Base-by-base conservation (phyloP, 176 grass and related monocot genomes). In the Raddia guianensis region DNA sequence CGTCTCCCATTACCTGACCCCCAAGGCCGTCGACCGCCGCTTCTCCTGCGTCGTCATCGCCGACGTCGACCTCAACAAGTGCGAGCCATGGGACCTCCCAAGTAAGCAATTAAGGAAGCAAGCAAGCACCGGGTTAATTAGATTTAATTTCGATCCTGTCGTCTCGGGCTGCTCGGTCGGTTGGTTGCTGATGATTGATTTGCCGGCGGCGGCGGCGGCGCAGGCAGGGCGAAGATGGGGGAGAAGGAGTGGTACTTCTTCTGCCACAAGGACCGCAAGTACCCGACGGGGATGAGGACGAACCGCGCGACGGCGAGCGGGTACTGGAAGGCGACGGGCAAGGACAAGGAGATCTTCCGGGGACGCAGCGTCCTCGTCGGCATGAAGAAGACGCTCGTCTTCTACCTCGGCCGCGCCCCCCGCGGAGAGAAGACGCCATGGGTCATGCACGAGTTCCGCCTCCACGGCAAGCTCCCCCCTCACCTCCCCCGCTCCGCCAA, bases 311-410 rank as follows among this genome's bases (percentile, higher is more conserved):
- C 96, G 18, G 69, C 85, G 11, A 75, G 63, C 4, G 96, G 96
- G 0, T 99, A 99, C 67, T 99, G 96, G 96, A 99, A 99, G 82
- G 93, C 90, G 0, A 99, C 96, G n/a, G 96, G 96, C 5, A 88
- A 85, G 73, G 96, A 99, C 79, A 99, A 90, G 87, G 96, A 99
- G 73, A 99, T 99, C 72, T 95, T 64, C 53, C 85, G 86, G 14
- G 89, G 88, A 49, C 82, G 68, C 74, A 82, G 68, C 13, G 56
- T 91, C 37, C 89, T 96, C 8, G 88, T 99, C 44, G 97, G 97
- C 49, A 99, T 99, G 97, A 95, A 91, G 93, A 99, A 99, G 84
- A 99, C 97, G 68, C 97, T 99, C 63, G 97, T 99, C 70, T 99
- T 99, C 97, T 90, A 99, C 90, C 60, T 57, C 0, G 97, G 97